Evolutionary conservation across 352 stramenopile genomes (phyloP), one percentile per base, ranked within the genome.

Genomic region (Hyaloperonospora arabidopsidis): DNA sequence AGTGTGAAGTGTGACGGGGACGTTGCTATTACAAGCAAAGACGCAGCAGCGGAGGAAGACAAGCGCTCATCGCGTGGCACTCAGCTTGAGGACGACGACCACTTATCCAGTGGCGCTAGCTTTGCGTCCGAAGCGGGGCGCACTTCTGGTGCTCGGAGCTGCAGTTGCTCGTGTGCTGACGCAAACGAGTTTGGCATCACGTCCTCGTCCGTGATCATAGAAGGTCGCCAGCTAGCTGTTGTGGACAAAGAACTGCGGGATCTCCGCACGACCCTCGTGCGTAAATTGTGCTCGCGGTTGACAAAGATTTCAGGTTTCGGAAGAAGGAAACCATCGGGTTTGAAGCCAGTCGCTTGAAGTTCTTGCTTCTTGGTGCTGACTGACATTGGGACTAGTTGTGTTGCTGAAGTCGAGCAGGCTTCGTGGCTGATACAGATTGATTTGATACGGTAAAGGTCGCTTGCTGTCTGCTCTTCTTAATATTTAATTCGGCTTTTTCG

Each of bases 201-300:
- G 17, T 74, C 74, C 18, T 77, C 72, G 5, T 58, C 49, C 1
- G 64, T 84, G 38, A 61, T 80, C 51, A 88, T 88, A 57, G 68
- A 80, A 54, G 73, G 80, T 54, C 78, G 65, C 15, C 78, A 88
- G 53, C 72, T 88, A 28, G 78, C 75, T 2, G 78, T 84, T 13
- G 65, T 88, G 45, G 78, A 88, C 57, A 70, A 69, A 41, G 78
- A 88, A 45, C 58, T 88, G 29, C 68, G 74, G 14, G 76, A 84
- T 40, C 45, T 86, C 49, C 74, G 76, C 50, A 77, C 79, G 53
- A 83, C 73, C 3, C 71, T 88, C 15, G 67, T 75, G 44, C 74
- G 72, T 47, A 83, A 81, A 59, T 49, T 88, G 34, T 84, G 79
- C 63, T 45, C 64, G 48, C 62, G 66, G 7, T 44, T 87, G 28